Evolutionary conservation across 352 stramenopile genomes (phyloP).

Genomic region (Phytophthora fragariae): DNA sequence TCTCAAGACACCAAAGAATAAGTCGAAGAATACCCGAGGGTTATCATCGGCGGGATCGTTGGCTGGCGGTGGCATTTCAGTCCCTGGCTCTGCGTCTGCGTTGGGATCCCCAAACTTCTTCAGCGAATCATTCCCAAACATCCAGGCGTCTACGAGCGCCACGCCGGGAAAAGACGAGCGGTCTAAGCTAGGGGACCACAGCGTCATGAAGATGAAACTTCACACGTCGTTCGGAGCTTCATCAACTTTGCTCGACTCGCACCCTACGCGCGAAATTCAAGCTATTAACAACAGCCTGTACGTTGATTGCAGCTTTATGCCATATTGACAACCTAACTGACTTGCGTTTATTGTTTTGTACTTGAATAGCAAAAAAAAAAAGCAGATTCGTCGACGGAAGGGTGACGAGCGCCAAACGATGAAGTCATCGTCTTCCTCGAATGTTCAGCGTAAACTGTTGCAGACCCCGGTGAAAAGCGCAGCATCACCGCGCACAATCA

Average conservation of each 20-base stretch:
- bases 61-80: constrained; percentile 37
- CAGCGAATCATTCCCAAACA: constrained; percentile 77
- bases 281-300: constrained; percentile 89
- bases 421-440: constrained; percentile 30
- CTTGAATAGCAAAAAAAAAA: constrained; percentile 60
- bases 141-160: constrained; percentile 76
- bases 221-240: constrained; percentile 62
- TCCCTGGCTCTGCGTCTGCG: constrained; percentile 42
- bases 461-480: constrained; percentile 71
- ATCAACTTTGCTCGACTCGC: constrained; percentile 34
- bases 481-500: constrained; percentile 11
- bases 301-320: constrained; percentile 7
- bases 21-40: constrained; percentile 6
- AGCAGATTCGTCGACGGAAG: constrained; percentile 65
- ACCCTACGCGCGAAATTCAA: constrained; percentile 74
- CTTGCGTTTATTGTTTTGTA: constrained; percentile 4
- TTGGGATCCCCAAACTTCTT: constrained; percentile 36
- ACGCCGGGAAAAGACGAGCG: constrained; percentile 76
- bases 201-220: constrained; percentile 85
- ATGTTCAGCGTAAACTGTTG: constrained; percentile 77
- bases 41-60: constrained; percentile 32
- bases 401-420: constrained; percentile 46
- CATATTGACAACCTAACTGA: neutral
- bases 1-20: constrained; percentile 24
- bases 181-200: constrained; percentile 62